A percentile compares a stretch with the other conserved stretches of the same genome.
phyloP scores from a whole-genome alignment of 306 rosid genomes.

The Inga laurina region DNA sequence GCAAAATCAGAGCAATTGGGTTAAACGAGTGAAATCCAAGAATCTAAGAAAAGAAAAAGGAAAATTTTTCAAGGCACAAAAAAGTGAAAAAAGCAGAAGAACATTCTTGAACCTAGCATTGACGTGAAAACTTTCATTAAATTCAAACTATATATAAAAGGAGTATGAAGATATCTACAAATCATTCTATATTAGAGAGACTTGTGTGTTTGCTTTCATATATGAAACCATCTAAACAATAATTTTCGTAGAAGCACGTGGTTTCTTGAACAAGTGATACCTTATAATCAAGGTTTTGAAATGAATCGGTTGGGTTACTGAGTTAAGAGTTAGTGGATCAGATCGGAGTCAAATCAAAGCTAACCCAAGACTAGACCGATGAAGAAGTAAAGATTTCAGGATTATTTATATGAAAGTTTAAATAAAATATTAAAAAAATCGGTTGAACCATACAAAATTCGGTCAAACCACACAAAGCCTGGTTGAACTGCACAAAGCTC shows the following conservation, averaged over 20 bases:
- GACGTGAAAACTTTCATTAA: neutral
- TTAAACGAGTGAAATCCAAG: neutral
- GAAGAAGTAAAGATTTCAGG: no score
- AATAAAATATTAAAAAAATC: no score
- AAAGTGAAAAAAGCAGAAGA: neutral
- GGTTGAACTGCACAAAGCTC: no score
- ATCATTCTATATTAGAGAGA: neutral
- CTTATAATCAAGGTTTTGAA: neutral
- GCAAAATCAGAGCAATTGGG: neutral
- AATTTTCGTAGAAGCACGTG: neutral
- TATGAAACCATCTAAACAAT: neutral
- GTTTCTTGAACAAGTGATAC: neutral
- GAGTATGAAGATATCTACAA: neutral
- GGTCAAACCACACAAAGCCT: no score
- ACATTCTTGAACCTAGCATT: neutral
- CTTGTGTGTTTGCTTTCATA: neutral
- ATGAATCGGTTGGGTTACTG: no score
- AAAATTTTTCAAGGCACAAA: neutral
- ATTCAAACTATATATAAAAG: neutral
- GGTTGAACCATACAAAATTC: no score
- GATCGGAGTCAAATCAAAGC: no score
- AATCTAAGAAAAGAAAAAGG: neutral
- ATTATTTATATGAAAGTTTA: no score
- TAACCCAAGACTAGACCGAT: no score
- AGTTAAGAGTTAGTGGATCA: no score